A percentile compares a stretch with the other conserved stretches of the same genome.
Evolutionary conservation across 179 eudicot genomes (phyloP).

Genomic region (Pouteria campechiana): DNA sequence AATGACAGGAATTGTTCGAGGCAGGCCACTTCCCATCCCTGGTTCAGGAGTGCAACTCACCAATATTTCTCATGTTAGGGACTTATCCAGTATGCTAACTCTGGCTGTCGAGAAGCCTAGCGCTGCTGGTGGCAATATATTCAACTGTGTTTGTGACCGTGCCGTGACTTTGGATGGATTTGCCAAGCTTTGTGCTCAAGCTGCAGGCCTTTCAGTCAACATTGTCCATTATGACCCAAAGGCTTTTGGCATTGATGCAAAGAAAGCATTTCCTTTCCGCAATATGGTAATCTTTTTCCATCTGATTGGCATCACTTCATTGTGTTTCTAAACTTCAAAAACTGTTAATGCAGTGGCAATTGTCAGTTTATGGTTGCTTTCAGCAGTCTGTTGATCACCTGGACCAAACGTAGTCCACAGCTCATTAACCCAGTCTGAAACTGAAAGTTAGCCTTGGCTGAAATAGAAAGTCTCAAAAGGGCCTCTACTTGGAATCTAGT

Average conservation of each 20-base stretch:
- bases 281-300: slow-evolving; percentile 44
- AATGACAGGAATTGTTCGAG: slow-evolving; percentile 80
- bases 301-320: background rate
- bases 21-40: slow-evolving; percentile 83
- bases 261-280: slow-evolving; percentile 96
- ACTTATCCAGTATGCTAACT: slow-evolving; percentile 90
- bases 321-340: too few species aligned
- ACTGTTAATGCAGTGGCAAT: too few species aligned
- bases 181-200: slow-evolving; percentile 89
- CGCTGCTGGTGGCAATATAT: slow-evolving; percentile 73
- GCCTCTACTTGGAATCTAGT: too few species aligned
- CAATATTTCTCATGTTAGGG: slow-evolving; percentile 76
- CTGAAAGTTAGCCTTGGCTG: too few species aligned
- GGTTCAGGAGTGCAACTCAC: slow-evolving; percentile 96
- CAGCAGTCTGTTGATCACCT: too few species aligned
- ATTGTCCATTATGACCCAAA: slow-evolving; percentile 93
- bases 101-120: slow-evolving; percentile 66
- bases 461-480: too few species aligned
- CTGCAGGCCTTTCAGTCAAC: slow-evolving; percentile 64
- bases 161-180: slow-evolving; percentile 92
- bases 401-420: too few species aligned
- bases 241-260: slow-evolving; percentile 78
- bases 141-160: slow-evolving; percentile 92
- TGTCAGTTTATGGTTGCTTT: too few species aligned
- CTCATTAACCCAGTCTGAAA: too few species aligned